Percentiles rank a stretch among this genome's conserved stretches.
Conservation (phyloP, 768 basidiomycete species). For the Termitomyces sp. region DNA sequence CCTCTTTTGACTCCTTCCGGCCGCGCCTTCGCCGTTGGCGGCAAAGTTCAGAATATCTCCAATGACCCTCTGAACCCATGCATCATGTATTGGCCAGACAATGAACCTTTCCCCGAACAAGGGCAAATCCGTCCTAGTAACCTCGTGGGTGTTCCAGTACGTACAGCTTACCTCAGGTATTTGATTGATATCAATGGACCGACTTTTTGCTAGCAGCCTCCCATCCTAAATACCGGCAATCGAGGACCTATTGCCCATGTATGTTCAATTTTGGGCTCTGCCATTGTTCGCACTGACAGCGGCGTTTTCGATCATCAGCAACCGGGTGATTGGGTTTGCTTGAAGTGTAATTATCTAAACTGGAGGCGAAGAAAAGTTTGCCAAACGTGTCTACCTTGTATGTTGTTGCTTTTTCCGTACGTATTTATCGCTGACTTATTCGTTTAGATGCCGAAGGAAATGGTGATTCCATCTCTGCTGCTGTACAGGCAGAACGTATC, state of each 20-base stretch:
- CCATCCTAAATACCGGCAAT: conserved; percentile 86
- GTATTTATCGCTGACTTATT: background rate
- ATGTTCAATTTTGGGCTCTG: conserved; percentile 28
- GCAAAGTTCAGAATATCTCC: conserved; percentile 76
- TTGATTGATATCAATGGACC: conserved; percentile 3
- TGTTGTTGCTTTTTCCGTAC: conserved; percentile 21
- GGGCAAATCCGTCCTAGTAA: conserved; percentile 67
- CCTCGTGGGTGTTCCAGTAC: conserved; percentile 49
- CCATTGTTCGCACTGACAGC: conserved; percentile 3
- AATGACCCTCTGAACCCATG: conserved; percentile 66
- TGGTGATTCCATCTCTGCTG: conserved; percentile 79
- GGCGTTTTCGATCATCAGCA: conserved; percentile 32
- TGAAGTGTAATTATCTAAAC: conserved; percentile 82
- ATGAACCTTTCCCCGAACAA: conserved; percentile 76
- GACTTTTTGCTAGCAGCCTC: conserved; percentile 53
- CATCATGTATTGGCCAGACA: conserved; percentile 90
- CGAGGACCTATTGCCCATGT: conserved; percentile 82
- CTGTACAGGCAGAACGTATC: conserved; percentile 82
- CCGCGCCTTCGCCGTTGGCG: conserved; percentile 67
- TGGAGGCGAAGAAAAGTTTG: conserved; percentile 87
- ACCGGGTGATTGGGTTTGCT: conserved; percentile 79
- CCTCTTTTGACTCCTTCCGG: conserved; percentile 82
- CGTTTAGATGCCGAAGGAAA: conserved; percentile 77
- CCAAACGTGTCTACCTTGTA: conserved; percentile 83
- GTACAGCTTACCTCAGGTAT: conserved; percentile 5